Evolutionary conservation across 78 protist genomes (phyloP).

Genomic region (Dictyostelium firmibasis): DNA sequence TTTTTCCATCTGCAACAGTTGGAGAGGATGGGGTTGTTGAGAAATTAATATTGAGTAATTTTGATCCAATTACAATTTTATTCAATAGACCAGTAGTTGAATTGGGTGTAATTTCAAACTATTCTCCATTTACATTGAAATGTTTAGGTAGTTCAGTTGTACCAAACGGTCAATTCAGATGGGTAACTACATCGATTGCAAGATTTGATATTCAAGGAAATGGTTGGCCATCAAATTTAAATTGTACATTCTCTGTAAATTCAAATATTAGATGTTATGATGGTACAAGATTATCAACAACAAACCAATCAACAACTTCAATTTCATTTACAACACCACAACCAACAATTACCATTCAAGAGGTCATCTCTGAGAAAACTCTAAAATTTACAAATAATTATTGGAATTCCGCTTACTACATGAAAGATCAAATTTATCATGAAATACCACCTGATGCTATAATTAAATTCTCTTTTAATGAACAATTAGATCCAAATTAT

Average conservation of each 20-base stretch:
- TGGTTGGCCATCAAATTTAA: constrained; percentile 68
- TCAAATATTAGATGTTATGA: constrained; percentile 1
- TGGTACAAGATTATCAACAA: not conserved
- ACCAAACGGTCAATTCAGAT: constrained; percentile 19
- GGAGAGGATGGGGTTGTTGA: not conserved
- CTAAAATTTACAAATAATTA: not conserved
- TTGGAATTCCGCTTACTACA: not conserved
- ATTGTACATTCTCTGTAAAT: constrained; percentile 45
- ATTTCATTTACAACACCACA: constrained; percentile 2
- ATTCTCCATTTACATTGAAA: constrained; percentile 11
- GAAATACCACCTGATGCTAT: constrained; percentile 65
- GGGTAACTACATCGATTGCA: constrained; percentile 71
- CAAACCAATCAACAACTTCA: not conserved
- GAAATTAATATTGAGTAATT: not conserved
- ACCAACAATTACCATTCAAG: not conserved
- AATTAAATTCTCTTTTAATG: not conserved
- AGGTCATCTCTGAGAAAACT: not conserved
- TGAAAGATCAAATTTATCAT: not conserved
- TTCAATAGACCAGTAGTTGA: constrained; percentile 54
- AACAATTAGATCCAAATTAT: not conserved
- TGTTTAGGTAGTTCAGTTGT: not conserved
- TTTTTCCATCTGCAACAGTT: not conserved
- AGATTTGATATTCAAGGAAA: constrained; percentile 30
- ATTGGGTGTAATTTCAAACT: not conserved
- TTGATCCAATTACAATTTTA: constrained; percentile 24